phyloP scores from a whole-genome alignment of 352 stramenopile genomes.

The Pythium brachiatum region DNA sequence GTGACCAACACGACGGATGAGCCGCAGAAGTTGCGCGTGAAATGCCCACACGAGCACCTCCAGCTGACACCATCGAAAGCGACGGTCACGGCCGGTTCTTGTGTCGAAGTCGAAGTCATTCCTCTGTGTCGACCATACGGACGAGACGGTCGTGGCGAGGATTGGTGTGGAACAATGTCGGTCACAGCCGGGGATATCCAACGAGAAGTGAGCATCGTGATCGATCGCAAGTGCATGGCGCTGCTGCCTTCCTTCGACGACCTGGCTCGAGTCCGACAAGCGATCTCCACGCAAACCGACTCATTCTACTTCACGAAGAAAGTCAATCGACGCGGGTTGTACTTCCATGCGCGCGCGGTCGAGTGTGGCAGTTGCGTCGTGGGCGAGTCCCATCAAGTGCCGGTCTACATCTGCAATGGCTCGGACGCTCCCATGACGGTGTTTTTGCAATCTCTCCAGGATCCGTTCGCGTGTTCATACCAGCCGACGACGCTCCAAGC shows the following conservation, averaged over 20 bases:
- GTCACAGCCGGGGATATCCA: constrained; percentile 48
- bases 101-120: constrained; percentile 42
- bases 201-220: constrained; percentile 68
- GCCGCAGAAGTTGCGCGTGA: constrained; percentile 48
- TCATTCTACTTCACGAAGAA: constrained; percentile 87
- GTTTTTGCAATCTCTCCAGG: constrained; percentile 74
- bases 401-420: constrained; percentile 86
- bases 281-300: constrained; percentile 70
- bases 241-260: constrained; percentile 56
- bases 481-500: constrained; percentile 75
- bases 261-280: constrained; percentile 55
- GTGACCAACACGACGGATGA: constrained; percentile 61
- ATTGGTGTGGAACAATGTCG: constrained; percentile 66
- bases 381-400: constrained; percentile 72
- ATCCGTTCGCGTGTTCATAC: constrained; percentile 76
- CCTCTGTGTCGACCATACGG: constrained; percentile 55
- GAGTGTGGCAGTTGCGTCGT: constrained; percentile 76
- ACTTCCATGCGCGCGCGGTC: constrained; percentile 83
- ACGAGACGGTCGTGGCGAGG: constrained; percentile 14
- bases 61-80: constrained; percentile 40
- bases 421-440: constrained; percentile 79
- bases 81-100: constrained; percentile 42
- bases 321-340: constrained; percentile 64
- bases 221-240: constrained; percentile 37
- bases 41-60: constrained; percentile 54